Evolutionary conservation across 495 filamentous ascomycete species (phyloP), one percentile per base, ranked within the genome.

Genomic region (Lepidopterella palustris): DNA sequence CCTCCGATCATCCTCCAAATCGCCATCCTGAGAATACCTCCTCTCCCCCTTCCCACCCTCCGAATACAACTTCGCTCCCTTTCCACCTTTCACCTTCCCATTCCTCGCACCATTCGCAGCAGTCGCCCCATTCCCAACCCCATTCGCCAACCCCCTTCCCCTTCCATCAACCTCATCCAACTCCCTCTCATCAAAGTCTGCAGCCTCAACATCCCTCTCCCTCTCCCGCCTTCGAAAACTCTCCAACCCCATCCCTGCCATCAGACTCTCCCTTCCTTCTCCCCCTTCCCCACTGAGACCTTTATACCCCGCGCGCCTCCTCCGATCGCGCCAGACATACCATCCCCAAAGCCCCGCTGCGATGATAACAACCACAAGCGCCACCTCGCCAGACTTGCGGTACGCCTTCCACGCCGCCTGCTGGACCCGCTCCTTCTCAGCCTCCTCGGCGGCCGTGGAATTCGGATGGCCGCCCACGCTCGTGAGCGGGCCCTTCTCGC

Each of bases 401-500:
- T 98, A 98, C 0, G 93, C 93, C 32, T 86, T 82, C 89, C 91
- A 93, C 67, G 92, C 89, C 8, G 93, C 90, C 21, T 88, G 82
- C 64, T 92, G 85, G 13, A 97, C 72, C 70, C 88, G 88, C 58
- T 83, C 79, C 63, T 87, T 80, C 72, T 91, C 86, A 20, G 82
- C 82, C 66, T 92, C 77, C 62, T 89, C 81, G 13, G 86, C 86
- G 4, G 77, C 78, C 3, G 87, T 88, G 57, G 84, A 87, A 70
- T 91, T 95, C 13, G 91, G 82, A 66, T 95, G 89, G 26, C 87
- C 90, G 40, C 93, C 92, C 21, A 97, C 92, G 13, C 87, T 87
- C 1, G 89, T 92, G 64, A 92, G 83, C 26, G 84, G 82, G 3
- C 62, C 86, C 64, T 95, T 93, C 70, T 96, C 89, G 18, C 93